phyloP scores from a whole-genome alignment of 2,329 filamentous ascomycete genomes.

The Arachnomyces sp. region DNA sequence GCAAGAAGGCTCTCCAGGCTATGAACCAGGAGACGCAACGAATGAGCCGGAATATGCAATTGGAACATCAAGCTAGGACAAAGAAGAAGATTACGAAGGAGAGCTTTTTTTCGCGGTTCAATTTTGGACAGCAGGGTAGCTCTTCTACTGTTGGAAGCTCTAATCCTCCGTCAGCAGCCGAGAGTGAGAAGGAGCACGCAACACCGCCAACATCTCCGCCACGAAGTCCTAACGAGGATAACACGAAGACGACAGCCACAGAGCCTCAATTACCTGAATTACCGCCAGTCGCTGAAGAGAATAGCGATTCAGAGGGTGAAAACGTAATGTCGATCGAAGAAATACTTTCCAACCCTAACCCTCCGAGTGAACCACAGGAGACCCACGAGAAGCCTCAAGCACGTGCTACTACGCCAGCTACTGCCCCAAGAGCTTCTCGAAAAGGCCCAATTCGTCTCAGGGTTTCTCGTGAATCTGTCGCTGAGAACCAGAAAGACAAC shows the following conservation, averaged over 20 bases:
- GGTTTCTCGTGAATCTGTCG: constrained; percentile 31
- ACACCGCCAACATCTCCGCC: constrained; percentile 65
- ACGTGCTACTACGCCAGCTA: constrained; percentile 22
- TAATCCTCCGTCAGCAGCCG: constrained; percentile 33
- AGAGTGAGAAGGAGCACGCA: constrained; percentile 39
- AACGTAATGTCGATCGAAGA: constrained; percentile 3
- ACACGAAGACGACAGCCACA: constrained; percentile 1
- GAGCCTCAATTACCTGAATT: neutral
- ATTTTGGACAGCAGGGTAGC: constrained; percentile 31
- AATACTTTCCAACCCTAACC: constrained; percentile 1
- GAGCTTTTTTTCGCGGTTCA: constrained; percentile 76
- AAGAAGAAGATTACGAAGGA: constrained; percentile 84
- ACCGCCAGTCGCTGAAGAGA: neutral
- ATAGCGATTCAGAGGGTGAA: neutral
- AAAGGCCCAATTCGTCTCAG: constrained; percentile 29
- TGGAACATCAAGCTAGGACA: constrained; percentile 80
- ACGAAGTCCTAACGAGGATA: constrained; percentile 17
- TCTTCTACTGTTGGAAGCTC: constrained; percentile 45
- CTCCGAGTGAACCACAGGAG: constrained; percentile 3
- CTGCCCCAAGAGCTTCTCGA: constrained; percentile 14
- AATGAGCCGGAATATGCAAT: constrained; percentile 79
- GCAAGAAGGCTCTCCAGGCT: constrained; percentile 89
- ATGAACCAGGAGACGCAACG: constrained; percentile 94
- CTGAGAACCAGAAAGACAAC: constrained; percentile 28
- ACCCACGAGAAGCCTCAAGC: constrained; percentile 19